Conservation (phyloP, 2,329 filamentous ascomycete species). For the Xylaria multiplex region DNA sequence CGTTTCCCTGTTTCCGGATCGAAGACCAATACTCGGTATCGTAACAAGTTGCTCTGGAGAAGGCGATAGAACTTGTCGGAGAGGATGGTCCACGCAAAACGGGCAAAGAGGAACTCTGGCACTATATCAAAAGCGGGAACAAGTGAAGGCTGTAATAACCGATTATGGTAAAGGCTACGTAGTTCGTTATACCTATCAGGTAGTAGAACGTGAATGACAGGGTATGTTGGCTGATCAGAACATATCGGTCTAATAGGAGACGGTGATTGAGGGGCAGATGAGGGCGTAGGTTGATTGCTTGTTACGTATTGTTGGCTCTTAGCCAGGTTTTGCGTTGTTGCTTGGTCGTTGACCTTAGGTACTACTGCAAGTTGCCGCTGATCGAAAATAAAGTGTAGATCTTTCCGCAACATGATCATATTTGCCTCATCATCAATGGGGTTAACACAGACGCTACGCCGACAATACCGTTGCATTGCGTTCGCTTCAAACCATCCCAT, state of each 20-base stretch:
- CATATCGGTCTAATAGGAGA: no score
- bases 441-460: not conserved
- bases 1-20: not conserved
- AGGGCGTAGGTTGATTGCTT: not conserved
- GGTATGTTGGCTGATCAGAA: not conserved
- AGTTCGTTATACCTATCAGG: not conserved
- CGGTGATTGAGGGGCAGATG: no score
- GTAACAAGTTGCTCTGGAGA: not conserved
- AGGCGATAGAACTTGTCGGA: not conserved
- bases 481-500: constrained; percentile 5
- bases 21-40: constrained; percentile 1
- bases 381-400: not conserved
- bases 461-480: not conserved
- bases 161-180: not conserved
- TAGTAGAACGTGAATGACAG: not conserved
- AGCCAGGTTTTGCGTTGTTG: no score
- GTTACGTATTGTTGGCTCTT: not conserved
- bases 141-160: not conserved
- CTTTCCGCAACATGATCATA: not conserved
- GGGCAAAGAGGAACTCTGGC: constrained; percentile 4
- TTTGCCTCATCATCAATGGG: not conserved
- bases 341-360: not conserved
- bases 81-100: constrained; percentile 6
- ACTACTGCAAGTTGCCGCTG: not conserved
- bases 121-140: not conserved